Conservation (phyloP, 1,284 basidiomycete species). For the Heterobasidion annosum region DNA sequence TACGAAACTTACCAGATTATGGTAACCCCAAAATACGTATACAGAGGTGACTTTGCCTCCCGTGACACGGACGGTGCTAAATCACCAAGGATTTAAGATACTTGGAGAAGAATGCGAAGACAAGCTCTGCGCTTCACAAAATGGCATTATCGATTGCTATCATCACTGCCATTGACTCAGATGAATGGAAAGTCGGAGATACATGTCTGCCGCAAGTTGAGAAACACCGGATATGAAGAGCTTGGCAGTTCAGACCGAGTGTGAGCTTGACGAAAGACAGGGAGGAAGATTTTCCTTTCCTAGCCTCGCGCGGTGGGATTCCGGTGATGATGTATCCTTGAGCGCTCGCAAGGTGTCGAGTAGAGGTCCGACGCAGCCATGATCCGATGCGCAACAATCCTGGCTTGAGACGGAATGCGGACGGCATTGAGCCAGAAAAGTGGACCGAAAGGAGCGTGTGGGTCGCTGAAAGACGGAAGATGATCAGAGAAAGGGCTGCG, state of each 20-base stretch:
- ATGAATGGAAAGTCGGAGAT: too few relatives aligned
- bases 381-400: neutral
- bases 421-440: neutral
- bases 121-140: neutral
- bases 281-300: too few relatives aligned
- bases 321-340: too few relatives aligned
- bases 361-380: neutral
- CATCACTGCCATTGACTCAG: too few relatives aligned
- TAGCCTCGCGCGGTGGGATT: too few relatives aligned
- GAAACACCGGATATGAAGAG: neutral
- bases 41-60: neutral
- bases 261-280: neutral
- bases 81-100: neutral
- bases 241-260: neutral
- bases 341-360: too few relatives aligned
- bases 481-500: neutral
- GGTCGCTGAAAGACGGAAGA: neutral
- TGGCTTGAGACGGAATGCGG: neutral
- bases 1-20: neutral
- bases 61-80: neutral
- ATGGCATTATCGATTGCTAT: too few relatives aligned
- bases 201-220: too few relatives aligned
- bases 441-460: neutral
- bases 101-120: neutral
- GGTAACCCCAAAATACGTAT: too few relatives aligned